These are phyloP conservation scores for Solanum acaule DNA, from an alignment of 257 asterid genomes.

Conservation along the genomic window DNA sequence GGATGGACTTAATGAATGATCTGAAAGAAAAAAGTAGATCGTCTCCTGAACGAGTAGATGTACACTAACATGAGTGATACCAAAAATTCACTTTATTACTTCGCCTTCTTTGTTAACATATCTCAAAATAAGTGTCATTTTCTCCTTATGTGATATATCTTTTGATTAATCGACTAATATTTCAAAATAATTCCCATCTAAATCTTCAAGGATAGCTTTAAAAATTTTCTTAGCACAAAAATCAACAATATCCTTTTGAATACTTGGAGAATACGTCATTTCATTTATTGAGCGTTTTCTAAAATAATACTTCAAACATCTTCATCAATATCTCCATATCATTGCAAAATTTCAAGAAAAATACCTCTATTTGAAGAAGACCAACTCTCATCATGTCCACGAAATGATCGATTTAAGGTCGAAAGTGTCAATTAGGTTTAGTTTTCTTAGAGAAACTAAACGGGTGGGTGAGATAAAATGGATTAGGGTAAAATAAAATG, in stretches of 20 bases:
- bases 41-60: not conserved
- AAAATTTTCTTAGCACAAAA: not conserved
- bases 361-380: not conserved
- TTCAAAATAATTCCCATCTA: not conserved
- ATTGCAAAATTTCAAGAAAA: not conserved
- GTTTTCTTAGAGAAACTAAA: not conserved
- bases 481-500: not conserved
- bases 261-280: not conserved
- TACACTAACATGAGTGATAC: not conserved
- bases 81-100: not conserved
- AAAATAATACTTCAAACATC: not conserved
- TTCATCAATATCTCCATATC: not conserved
- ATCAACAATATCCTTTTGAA: not conserved
- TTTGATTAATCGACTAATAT: not conserved
- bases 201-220: not conserved
- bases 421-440: not conserved
- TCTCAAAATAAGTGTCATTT: not conserved
- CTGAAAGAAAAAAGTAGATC: too few relatives aligned
- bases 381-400: not conserved
- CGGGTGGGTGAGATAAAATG: not conserved
- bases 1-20: not conserved
- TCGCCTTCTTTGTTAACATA: not conserved
- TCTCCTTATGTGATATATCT: not conserved
- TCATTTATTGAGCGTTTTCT: not conserved
- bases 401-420: not conserved